Evolutionary conservation across 805 yeast genomes (phyloP).

Genomic region (Candida michaelii): DNA sequence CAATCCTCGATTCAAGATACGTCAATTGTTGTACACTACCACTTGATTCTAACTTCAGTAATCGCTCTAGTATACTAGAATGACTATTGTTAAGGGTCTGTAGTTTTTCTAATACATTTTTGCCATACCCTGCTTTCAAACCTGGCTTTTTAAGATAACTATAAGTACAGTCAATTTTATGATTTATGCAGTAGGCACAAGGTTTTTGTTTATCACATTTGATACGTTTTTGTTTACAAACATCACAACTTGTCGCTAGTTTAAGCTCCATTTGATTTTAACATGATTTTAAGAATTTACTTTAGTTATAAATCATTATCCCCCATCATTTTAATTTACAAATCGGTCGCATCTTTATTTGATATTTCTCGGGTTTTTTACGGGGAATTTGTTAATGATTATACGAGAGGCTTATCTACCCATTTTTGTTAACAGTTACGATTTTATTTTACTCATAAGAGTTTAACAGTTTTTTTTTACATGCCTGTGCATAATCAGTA

Average conservation of each 20-base stretch:
- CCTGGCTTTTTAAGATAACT: conserved; percentile 9
- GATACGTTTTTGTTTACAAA: conserved; percentile 7
- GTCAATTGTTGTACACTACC: conserved; percentile 1
- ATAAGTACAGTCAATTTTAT: conserved; percentile 3
- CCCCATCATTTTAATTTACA: not conserved
- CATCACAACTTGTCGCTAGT: conserved; percentile 9
- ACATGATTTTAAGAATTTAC: not conserved
- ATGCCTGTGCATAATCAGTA: too few species aligned
- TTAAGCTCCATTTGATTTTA: conserved; percentile 2
- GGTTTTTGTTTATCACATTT: conserved; percentile 10
- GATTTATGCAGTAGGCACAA: conserved; percentile 8
- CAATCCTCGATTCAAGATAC: not conserved
- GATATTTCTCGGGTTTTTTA: not conserved
- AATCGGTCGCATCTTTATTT: not conserved
- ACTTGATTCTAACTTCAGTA: conserved; percentile 1
- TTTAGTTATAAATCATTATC: not conserved
- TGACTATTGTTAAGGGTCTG: conserved; percentile 1
- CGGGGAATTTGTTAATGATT: not conserved
- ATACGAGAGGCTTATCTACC: too few species aligned
- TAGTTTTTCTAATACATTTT: conserved; percentile 5
- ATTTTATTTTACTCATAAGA: too few species aligned
- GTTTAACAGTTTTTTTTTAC: too few species aligned
- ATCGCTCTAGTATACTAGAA: not conserved
- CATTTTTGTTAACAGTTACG: too few species aligned
- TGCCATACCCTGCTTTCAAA: conserved; percentile 9